These are phyloP conservation scores for Penicillium antarcticum DNA, from an alignment of 495 filamentous ascomycete species.

Conservation along the genomic window DNA sequence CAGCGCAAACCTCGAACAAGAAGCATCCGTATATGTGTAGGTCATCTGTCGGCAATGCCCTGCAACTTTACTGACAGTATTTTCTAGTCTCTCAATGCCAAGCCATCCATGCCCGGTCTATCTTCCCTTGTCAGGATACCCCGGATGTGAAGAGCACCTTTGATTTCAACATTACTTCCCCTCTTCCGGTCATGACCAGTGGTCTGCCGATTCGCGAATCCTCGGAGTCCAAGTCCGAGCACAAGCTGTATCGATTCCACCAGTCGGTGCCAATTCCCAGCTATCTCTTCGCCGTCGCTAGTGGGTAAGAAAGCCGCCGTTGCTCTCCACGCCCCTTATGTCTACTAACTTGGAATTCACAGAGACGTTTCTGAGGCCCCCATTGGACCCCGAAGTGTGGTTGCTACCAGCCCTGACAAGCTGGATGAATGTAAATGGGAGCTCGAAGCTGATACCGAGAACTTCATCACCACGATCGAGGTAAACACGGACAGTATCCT, in stretches of 20 bases:
- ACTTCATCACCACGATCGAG: conserved; percentile 85
- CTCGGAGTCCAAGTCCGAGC: conserved; percentile 35
- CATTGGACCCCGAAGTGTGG: conserved; percentile 79
- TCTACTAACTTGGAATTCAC: background rate
- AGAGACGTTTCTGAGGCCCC: conserved; percentile 77
- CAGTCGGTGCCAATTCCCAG: conserved; percentile 90
- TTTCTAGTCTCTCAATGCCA: conserved; percentile 83
- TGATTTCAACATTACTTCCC: conserved; percentile 81
- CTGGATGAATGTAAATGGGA: conserved; percentile 83
- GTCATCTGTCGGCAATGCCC: conserved; percentile 10
- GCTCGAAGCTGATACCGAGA: conserved; percentile 83
- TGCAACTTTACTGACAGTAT: background rate
- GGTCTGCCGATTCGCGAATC: conserved; percentile 64
- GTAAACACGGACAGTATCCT: conserved; percentile 17
- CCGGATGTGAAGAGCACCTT: conserved; percentile 91
- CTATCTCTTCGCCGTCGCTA: conserved; percentile 89
- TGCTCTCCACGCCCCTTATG: background rate
- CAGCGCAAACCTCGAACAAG: conserved; percentile 87
- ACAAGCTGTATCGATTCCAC: conserved; percentile 71
- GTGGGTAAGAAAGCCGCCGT: conserved; percentile 47
- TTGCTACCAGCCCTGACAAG: conserved; percentile 85
- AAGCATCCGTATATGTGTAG: conserved; percentile 91
- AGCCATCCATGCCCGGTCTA: conserved; percentile 86
- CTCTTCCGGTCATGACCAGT: conserved; percentile 83
- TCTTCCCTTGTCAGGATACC: conserved; percentile 97